Evolutionary conservation across 768 basidiomycete genomes (phyloP).

Genomic region (Panellus pusillus): DNA sequence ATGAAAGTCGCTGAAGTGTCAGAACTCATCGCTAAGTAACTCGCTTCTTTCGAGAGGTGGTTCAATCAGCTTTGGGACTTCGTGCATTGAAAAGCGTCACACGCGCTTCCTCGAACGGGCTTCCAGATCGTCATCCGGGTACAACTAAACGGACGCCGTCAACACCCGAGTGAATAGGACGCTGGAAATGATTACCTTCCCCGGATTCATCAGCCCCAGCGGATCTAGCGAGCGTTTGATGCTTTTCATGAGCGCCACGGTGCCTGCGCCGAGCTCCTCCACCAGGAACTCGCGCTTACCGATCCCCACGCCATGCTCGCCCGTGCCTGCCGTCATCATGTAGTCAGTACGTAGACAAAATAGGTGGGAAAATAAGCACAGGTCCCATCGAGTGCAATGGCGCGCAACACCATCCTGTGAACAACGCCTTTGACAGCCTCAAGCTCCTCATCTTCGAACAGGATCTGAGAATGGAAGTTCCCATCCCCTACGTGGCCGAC

Average conservation of each 20-base stretch:
- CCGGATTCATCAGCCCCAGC: slow-evolving; percentile 76
- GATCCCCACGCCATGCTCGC: slow-evolving; percentile 86
- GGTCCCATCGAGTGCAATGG: slow-evolving; percentile 71
- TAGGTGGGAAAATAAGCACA: slow-evolving; percentile 40
- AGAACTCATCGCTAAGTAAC: too few relatives aligned
- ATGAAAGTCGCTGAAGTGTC: too few relatives aligned
- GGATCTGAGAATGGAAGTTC: slow-evolving; percentile 48
- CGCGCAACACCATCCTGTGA: slow-evolving; percentile 63
- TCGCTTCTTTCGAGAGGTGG: too few relatives aligned
- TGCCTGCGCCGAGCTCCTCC: slow-evolving; percentile 79
- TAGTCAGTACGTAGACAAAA: not conserved
- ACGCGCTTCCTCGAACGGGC: too few relatives aligned
- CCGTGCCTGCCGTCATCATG: slow-evolving; percentile 48
- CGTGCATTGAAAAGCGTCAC: not conserved
- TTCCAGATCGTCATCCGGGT: too few relatives aligned
- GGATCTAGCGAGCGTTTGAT: slow-evolving; percentile 80
- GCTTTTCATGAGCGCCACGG: slow-evolving; percentile 80
- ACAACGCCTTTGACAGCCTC: slow-evolving; percentile 44
- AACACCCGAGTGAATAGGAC: too few relatives aligned
- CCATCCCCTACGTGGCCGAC: slow-evolving; percentile 80
- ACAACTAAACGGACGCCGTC: too few relatives aligned
- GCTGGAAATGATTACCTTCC: slow-evolving; percentile 51
- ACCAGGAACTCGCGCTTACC: slow-evolving; percentile 83
- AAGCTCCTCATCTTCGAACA: slow-evolving; percentile 60
- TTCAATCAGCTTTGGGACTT: not conserved